Percentiles rank a stretch among this genome's conserved stretches.
Conservation (phyloP, 75 land plant species). For the Cupressus sempervirens region DNA sequence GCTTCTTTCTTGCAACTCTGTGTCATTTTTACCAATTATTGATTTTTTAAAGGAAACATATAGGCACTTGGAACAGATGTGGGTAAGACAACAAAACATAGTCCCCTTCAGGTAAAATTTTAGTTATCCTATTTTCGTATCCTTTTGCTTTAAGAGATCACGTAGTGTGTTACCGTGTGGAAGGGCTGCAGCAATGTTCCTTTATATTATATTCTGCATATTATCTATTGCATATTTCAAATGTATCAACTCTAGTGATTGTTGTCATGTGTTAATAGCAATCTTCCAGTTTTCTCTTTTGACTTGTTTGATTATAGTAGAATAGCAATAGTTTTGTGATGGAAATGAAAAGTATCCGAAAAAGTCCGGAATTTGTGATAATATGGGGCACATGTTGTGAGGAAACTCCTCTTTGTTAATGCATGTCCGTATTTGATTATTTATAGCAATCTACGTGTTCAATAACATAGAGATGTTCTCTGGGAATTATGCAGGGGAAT, state of each 20-base stretch:
- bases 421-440: neutral
- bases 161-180: neutral
- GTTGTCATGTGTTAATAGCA: neutral
- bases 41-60: too few species aligned
- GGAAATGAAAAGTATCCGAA: neutral
- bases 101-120: neutral
- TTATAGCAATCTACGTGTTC: slow-evolving; percentile 3
- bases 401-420: neutral
- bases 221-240: neutral
- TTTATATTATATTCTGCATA: neutral
- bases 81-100: neutral
- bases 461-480: neutral
- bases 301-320: neutral
- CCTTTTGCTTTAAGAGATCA: neutral
- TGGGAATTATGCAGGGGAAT: slow-evolving; percentile 61
- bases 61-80: neutral
- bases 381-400: neutral
- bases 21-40: neutral
- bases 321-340: neutral
- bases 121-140: neutral
- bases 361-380: neutral
- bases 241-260: neutral
- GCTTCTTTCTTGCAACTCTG: neutral
- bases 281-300: neutral
- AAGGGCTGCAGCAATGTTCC: neutral